phyloP scores from a whole-genome alignment of 169 alveolate species.

The Plasmodium malariae region DNA sequence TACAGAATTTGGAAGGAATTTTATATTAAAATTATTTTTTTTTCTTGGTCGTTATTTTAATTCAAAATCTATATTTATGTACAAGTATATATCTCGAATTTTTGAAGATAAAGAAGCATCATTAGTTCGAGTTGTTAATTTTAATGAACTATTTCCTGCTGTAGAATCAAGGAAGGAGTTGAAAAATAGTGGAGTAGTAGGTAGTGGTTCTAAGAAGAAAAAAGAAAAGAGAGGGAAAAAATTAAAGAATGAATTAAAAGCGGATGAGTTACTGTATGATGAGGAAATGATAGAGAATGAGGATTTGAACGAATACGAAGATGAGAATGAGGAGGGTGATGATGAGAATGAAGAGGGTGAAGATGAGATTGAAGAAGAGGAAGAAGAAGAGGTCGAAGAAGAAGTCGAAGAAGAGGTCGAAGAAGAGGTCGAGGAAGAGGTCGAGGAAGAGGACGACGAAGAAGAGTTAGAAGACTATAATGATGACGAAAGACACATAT shows the following conservation, averaged over 20 bases:
- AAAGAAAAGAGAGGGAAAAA: constrained; percentile 12
- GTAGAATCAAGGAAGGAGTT: background rate
- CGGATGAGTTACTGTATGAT: constrained; percentile 26
- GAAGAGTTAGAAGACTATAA: background rate
- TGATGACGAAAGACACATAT: background rate
- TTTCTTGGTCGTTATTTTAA: constrained; percentile 68
- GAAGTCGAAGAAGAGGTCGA: constrained; percentile 2
- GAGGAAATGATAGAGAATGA: constrained; percentile 12
- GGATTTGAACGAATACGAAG: constrained; percentile 5
- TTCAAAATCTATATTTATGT: constrained; percentile 72
- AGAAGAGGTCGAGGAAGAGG: background rate
- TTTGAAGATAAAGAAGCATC: constrained; percentile 54
- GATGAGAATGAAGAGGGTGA: background rate
- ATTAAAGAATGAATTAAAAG: background rate
- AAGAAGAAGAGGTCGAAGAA: background rate
- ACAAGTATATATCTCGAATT: constrained; percentile 63
- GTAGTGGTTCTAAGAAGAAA: constrained; percentile 16
- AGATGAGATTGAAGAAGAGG: background rate
- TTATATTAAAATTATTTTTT: constrained; percentile 46
- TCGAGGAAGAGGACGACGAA: background rate
- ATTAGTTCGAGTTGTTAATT: constrained; percentile 39
- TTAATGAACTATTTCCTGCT: constrained; percentile 57
- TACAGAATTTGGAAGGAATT: constrained; percentile 66
- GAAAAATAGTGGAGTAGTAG: constrained; percentile 33
- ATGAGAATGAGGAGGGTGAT: background rate